Percentiles rank a stretch among this genome's conserved stretches.
phyloP scores from a whole-genome alignment of 129 eudicot genomes.

The Helianthus annuus region DNA sequence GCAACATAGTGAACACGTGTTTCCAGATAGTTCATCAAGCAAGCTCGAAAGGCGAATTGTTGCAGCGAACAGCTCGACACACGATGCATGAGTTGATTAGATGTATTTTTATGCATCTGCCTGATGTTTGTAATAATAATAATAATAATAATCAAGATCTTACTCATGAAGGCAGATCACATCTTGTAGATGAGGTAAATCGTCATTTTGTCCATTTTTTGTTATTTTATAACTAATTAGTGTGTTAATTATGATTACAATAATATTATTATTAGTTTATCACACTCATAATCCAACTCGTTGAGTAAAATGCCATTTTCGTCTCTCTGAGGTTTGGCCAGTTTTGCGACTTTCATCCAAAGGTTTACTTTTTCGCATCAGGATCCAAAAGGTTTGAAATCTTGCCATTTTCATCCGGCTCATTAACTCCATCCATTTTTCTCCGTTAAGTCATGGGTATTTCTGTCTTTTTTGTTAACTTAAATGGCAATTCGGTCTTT shows the following conservation, averaged over 20 bases:
- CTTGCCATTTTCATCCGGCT: too few relatives aligned
- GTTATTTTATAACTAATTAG: neutral
- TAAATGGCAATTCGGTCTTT: too few relatives aligned
- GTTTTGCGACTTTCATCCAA: too few relatives aligned
- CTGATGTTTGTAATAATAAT: slow-evolving; percentile 49
- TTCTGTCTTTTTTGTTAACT: too few relatives aligned
- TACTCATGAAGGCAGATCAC: slow-evolving; percentile 38
- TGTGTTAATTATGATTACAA: neutral
- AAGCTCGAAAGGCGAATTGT: slow-evolving; percentile 74
- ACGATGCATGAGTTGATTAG: slow-evolving; percentile 89
- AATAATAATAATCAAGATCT: slow-evolving; percentile 33
- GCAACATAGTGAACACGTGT: slow-evolving; percentile 86
- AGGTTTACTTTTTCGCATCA: too few relatives aligned
- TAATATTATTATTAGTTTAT: neutral
- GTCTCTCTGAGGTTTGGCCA: too few relatives aligned
- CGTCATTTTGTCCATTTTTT: neutral
- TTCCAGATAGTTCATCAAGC: slow-evolving; percentile 95
- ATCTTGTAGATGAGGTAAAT: slow-evolving; percentile 36
- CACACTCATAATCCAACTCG: neutral
- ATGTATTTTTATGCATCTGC: slow-evolving; percentile 79
- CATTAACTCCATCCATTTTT: too few relatives aligned
- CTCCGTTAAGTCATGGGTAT: too few relatives aligned
- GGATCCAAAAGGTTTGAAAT: too few relatives aligned
- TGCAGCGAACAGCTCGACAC: slow-evolving; percentile 86
- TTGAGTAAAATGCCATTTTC: slow-evolving; percentile 46